Base-by-base conservation (phyloP, 805 yeast species). In the Peterozyma toletana region DNA sequence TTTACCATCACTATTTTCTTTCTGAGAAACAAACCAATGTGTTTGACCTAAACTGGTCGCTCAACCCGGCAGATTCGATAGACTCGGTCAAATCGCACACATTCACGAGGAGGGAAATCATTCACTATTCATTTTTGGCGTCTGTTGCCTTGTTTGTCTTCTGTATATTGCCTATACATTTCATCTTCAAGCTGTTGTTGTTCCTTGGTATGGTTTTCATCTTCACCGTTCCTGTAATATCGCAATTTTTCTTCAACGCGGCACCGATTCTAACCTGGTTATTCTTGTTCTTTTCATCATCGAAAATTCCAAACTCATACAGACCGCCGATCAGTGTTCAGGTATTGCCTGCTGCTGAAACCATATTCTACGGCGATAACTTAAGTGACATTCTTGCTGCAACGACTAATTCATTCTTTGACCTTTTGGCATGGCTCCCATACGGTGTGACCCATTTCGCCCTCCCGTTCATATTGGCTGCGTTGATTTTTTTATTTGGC, bases 351-450 rank as follows among this genome's bases (percentile, higher is more conserved):
- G 93, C 95, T 2, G 71, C 89, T 66, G 98, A 90, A 62, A 87
- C 96, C 35, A 84, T 90, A 44, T 67, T 91, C 47, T 90, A 88
- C 57, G 97, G 97, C 41, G 96, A 90, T 55, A 86, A 91, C 63
- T 70, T 91, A 54, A 80, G 90, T 42, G 86, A 84, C 53, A 80
- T 90, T 18, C 71, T 89, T 54, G 93, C 96, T 1, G 77, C 90
- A 5, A 70, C 80, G 13, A 80, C 84, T 14, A 76, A 71, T 48
- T 60, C 83, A 2, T 53, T 78, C 6, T 66, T 86, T 44, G 98
- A 90, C 58, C 68, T 90, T n/a, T 53, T 87, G 40, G 96, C 97
- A 3, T 90, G 96, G 96, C 63, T 91, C 35, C 98, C 99, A 1
- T 91, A 91, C 59, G 99, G 99, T 2, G 59, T 93, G 11, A 70